Conservation (phyloP, 495 filamentous ascomycete species). For the Lepidopterella palustris region DNA sequence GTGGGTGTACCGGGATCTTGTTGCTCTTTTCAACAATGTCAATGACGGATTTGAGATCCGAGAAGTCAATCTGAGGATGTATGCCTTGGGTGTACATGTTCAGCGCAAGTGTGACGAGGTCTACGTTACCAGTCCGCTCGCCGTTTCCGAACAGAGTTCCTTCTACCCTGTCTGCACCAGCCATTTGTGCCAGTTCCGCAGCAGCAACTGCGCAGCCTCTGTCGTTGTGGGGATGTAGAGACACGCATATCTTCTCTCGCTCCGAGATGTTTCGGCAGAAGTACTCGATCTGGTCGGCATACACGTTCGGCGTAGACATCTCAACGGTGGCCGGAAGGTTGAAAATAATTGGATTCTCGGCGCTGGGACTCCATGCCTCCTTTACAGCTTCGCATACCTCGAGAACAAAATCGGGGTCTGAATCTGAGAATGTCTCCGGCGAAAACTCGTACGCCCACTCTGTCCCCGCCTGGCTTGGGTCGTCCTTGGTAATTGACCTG, state of each 20-base stretch:
- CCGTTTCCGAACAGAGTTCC: constrained; percentile 95
- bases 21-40: constrained; percentile 86
- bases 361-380: constrained; percentile 83
- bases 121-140: constrained; percentile 93
- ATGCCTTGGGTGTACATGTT: constrained; percentile 97
- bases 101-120: constrained; percentile 86
- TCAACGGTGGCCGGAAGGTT: constrained; percentile 97
- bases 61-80: constrained; percentile 80
- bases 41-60: constrained; percentile 80
- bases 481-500: constrained; percentile 89
- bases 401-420: constrained; percentile 74
- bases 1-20: constrained; percentile 88
- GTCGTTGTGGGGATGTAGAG: constrained; percentile 91
- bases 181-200: constrained; percentile 92
- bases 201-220: constrained; percentile 84
- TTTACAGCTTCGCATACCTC: constrained; percentile 91
- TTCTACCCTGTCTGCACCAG: constrained; percentile 91
- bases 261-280: constrained; percentile 77
- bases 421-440: constrained; percentile 94
- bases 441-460: constrained; percentile 96
- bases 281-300: constrained; percentile 94
- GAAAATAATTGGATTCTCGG: constrained; percentile 85
- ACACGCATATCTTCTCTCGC: constrained; percentile 73
- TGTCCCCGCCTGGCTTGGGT: constrained; percentile 65
- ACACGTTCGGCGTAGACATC: constrained; percentile 92